A percentile compares a stretch with the other conserved stretches of the same genome.
phyloP scores from a whole-genome alignment of 805 yeast species.

The Wickerhamomyces ciferrii region DNA sequence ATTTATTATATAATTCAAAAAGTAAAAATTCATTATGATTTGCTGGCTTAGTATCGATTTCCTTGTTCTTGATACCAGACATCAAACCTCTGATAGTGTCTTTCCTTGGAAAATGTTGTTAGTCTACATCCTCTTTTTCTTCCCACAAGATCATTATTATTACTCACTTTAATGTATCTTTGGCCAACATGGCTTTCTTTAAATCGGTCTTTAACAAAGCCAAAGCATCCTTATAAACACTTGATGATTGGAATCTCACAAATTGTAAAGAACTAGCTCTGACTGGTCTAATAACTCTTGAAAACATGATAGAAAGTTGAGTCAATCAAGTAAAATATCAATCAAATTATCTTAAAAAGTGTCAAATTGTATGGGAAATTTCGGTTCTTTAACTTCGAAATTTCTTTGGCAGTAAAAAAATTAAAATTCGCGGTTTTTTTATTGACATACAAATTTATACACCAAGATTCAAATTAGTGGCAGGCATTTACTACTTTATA shows the following conservation, averaged over 20 bases:
- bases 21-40: slow-evolving; percentile 30
- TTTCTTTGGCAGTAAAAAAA: no score
- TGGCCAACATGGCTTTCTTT: slow-evolving; percentile 42
- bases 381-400: no score
- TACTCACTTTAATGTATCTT: slow-evolving; percentile 27
- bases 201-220: slow-evolving; percentile 34
- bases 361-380: no score
- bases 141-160: neutral
- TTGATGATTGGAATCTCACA: slow-evolving; percentile 26
- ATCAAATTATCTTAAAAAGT: no score
- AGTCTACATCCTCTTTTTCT: neutral
- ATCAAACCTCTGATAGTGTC: slow-evolving; percentile 39
- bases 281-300: neutral
- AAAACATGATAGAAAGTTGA: no score
- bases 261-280: neutral
- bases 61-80: slow-evolving; percentile 38
- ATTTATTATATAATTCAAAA: slow-evolving; percentile 32
- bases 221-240: slow-evolving; percentile 30
- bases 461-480: no score
- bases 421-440: no score
- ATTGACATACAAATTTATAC: no score
- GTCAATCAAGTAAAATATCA: no score
- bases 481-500: no score
- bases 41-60: slow-evolving; percentile 30
- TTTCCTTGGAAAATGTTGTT: slow-evolving; percentile 19